Evolutionary conservation across 2,329 filamentous ascomycete species (phyloP).

Genomic region (Paecilomyces fulvus): DNA sequence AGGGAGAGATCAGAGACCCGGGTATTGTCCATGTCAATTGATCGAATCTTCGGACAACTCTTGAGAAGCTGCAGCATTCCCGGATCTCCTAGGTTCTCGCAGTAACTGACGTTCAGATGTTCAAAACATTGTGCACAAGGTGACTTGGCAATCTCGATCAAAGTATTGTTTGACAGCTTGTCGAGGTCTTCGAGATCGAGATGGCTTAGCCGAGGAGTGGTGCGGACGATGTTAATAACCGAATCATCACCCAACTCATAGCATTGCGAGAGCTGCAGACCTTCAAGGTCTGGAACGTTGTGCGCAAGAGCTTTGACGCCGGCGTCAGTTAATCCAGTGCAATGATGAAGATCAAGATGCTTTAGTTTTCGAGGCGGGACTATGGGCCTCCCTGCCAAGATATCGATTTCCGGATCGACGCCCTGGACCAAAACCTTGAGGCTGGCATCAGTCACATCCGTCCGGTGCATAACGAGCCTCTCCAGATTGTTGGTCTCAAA

Average conservation of each 20-base stretch:
- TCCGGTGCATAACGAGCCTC: constrained; percentile 69
- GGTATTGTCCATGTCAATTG: constrained; percentile 86
- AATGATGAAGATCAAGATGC: constrained; percentile 78
- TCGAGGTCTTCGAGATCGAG: constrained; percentile 83
- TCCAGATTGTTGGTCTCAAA: constrained; percentile 77
- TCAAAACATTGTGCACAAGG: constrained; percentile 64
- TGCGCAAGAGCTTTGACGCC: constrained; percentile 65
- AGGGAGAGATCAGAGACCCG: constrained; percentile 79
- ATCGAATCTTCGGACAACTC: constrained; percentile 59
- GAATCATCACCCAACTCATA: constrained; percentile 63
- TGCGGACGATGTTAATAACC: constrained; percentile 63
- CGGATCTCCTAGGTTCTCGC: constrained; percentile 71
- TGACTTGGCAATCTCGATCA: constrained; percentile 67
- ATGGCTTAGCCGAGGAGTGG: constrained; percentile 69
- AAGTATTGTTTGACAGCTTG: constrained; percentile 63
- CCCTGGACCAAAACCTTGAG: constrained; percentile 70
- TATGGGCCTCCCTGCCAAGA: constrained; percentile 65
- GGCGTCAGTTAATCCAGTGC: constrained; percentile 60
- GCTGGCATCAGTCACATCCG: constrained; percentile 66
- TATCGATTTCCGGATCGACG: constrained; percentile 65
- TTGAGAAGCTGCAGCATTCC: constrained; percentile 80
- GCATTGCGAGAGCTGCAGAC: constrained; percentile 74
- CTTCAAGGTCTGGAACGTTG: constrained; percentile 70
- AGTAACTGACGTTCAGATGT: constrained; percentile 84
- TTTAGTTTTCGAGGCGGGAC: constrained; percentile 71